Evolutionary conservation across 2,329 filamentous ascomycete species (phyloP), one percentile per base, ranked within the genome.

Genomic region (Tolypocladium capitatum): DNA sequence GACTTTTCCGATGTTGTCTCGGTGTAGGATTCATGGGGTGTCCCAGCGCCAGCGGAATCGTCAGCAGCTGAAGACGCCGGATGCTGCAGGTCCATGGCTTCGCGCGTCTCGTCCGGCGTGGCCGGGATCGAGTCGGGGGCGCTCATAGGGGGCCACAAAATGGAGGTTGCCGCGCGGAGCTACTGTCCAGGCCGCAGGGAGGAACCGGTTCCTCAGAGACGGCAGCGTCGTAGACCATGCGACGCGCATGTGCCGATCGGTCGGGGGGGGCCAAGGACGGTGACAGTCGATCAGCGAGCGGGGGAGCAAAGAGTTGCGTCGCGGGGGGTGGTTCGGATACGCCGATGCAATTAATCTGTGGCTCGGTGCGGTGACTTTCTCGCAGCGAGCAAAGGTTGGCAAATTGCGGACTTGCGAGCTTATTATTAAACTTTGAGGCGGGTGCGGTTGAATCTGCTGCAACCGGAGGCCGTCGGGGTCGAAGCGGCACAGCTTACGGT

Each of bases 21-120:
- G 13, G 59, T 24, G 24, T 41, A 49, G 48, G 66, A 55, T 3
- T 61, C 61, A 47, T 73, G 72, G 45, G 74, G 71, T 10, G 73
- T 75, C 55, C 63, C 72, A 46, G 69, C 66, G 50, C 71, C 68
- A 18, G 73, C 74, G 8, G 70, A 71, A 45, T 66, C 64, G 53
- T 70, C 65, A 18, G 69, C 73, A 42, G 62, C 66, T 21, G 72
- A 70, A 1, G 71, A 71, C 27, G 58, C 60, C 30, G 71, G 70
- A 28, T 63, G 66, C 47, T 64, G 54, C 21, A 63, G 49, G 21
- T 58, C 58, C 31, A 62, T 60, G 28, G 46, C 59, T 46, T 66
- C 63, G 46, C 58, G 49, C 48, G 63, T 57, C 49, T 74, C 73
- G 54, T 75, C 72, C 54, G 73, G 71, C 50, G 69, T 72, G 47